Evolutionary conservation across 2,329 filamentous ascomycete genomes (phyloP), one percentile per base, ranked within the genome.

Genomic region (Aspergillus oerlinghausenensis): DNA sequence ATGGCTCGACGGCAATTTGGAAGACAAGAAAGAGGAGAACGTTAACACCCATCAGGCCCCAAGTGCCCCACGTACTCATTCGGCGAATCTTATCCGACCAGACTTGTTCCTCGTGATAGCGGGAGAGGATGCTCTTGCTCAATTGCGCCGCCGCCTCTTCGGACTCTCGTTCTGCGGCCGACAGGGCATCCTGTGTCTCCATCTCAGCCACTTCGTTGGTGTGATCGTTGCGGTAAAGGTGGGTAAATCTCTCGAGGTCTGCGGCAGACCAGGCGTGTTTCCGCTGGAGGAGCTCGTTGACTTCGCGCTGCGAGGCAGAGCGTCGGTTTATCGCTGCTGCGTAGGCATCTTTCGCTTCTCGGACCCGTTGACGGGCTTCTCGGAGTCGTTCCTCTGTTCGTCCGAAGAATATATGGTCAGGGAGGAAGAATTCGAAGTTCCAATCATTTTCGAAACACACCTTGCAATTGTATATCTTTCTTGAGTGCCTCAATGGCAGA

Each of bases 81-180:
- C 94, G 83, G 38, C 94, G 83, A 70, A 99, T 99, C 66, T 96
- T 93, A 73, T 99, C 94, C 70, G 90, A 96, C 94, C 94, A 99
- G 55, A 99, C 95, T 78, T 99, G 94, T 78, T 99, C 94, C 77
- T 99, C 94, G 73, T 99, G 94, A 75, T 99, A 99, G 59, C 95
- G 85, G 60, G 89, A 89, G 52, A 97, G 79, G 65, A 97, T 97
- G 51, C 88, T 86, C 60, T 88, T 86, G 70, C 89, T 93, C 54
- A 99, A 79, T 66, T 87, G 84, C 52, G 86, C 84, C 55, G 87
- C 84, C 0, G 92, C 83, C 60, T 89, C 87, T 75, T 96, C 89
- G 59, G 95, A 86, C 58, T 90, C 85, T 48, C 84, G 82, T 77
- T 99, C 94, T 1, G 90, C 87, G 57, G 85, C 82, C 17, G 86